Evolutionary conservation across 345 rosid species (phyloP).

Genomic region (Gossypium thurberi): DNA sequence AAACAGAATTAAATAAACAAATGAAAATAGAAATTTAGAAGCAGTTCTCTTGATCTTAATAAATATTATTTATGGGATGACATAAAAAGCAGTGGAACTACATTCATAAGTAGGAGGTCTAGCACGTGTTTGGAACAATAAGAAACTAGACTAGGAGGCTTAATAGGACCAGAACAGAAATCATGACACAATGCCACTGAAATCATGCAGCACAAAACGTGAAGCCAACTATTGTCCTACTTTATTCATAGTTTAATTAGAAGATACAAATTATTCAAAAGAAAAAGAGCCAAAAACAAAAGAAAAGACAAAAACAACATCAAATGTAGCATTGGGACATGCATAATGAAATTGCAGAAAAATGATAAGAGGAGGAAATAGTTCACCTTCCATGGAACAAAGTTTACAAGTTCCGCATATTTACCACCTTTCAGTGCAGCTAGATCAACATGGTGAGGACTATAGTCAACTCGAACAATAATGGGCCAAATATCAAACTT

Average conservation of each 20-base stretch:
- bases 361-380: neutral
- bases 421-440: slow-evolving; percentile 90
- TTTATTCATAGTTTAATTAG: neutral
- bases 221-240: neutral
- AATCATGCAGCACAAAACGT: neutral
- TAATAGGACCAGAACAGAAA: neutral
- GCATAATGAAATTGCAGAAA: neutral
- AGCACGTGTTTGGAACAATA: neutral
- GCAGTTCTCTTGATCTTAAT: neutral
- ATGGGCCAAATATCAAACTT: slow-evolving; percentile 80
- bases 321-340: neutral
- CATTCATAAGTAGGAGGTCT: neutral
- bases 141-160: neutral
- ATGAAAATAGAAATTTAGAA: neutral
- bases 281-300: neutral
- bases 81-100: neutral
- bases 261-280: neutral
- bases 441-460: slow-evolving; percentile 72
- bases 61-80: neutral
- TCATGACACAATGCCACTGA: neutral
- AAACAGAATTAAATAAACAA: neutral
- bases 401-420: slow-evolving; percentile 85
- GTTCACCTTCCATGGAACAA: slow-evolving; percentile 93
- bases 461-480: slow-evolving; percentile 81
- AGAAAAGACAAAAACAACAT: neutral